phyloP scores from a whole-genome alignment of 371 early-diverging fungal genomes.

The Mycotypha africana region DNA sequence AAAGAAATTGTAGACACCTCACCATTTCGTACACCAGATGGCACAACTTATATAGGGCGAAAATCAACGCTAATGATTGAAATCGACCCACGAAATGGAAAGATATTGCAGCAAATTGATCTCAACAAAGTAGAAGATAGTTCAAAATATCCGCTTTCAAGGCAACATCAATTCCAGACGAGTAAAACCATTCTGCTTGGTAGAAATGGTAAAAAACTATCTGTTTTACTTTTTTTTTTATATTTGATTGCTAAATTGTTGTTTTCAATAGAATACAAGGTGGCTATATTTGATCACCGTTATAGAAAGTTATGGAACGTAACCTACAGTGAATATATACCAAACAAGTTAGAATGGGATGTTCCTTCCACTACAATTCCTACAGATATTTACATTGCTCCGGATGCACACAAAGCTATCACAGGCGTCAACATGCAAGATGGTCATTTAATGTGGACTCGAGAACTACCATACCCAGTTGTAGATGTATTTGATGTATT shows the following conservation, averaged over 20 bases:
- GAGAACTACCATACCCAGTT: constrained; percentile 27
- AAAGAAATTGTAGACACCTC: constrained; percentile 59
- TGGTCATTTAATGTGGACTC: constrained; percentile 27
- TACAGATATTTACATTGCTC: constrained; percentile 36
- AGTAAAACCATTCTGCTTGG: constrained; percentile 38
- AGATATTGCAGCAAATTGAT: constrained; percentile 49
- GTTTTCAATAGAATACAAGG: constrained; percentile 13
- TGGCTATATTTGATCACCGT: constrained; percentile 19
- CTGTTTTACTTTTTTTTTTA: background rate
- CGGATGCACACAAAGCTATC: constrained; percentile 26
- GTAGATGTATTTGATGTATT: constrained; percentile 41
- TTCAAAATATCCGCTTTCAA: constrained; percentile 15
- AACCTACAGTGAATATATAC: constrained; percentile 40
- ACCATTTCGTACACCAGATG: constrained; percentile 53
- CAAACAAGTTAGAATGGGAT: constrained; percentile 35
- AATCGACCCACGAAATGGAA: constrained; percentile 67
- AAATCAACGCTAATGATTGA: constrained; percentile 65
- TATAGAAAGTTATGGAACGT: constrained; percentile 30
- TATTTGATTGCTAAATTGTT: background rate
- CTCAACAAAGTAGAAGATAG: constrained; percentile 26
- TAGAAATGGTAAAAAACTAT: constrained; percentile 27
- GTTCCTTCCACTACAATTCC: constrained; percentile 18
- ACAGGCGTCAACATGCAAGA: constrained; percentile 26
- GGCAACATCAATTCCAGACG: constrained; percentile 16
- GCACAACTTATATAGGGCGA: constrained; percentile 61